phyloP scores from a whole-genome alignment of 306 rosid species.

The Sechiopsis laciniata region DNA sequence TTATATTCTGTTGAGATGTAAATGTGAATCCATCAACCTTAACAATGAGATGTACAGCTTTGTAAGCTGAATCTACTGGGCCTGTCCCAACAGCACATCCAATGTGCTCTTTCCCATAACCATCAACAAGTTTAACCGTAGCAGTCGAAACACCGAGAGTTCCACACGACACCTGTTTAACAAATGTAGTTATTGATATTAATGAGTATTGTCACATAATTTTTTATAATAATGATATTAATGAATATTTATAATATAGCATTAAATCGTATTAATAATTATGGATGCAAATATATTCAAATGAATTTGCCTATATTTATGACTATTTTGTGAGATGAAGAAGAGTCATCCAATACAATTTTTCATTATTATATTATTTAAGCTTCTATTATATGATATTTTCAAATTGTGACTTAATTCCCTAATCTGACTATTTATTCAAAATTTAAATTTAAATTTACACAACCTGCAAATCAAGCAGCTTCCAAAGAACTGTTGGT shows the following conservation, averaged over 20 bases:
- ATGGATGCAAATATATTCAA: no score
- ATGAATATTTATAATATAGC: neutral
- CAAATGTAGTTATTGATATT: no score
- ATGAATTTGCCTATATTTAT: no score
- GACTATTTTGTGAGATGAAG: no score
- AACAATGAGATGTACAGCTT: conserved; percentile 74
- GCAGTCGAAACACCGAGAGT: conserved; percentile 86
- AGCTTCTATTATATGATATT: no score
- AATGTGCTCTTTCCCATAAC: conserved; percentile 48
- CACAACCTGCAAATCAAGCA: conserved; percentile 71
- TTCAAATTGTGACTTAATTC: no score
- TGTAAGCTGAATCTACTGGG: conserved; percentile 98
- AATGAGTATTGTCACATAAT: no score
- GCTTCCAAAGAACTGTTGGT: conserved; percentile 80
- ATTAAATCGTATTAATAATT: no score
- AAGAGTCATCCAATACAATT: no score
- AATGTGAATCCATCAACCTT: conserved; percentile 46
- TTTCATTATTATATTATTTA: no score
- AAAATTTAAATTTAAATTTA: neutral
- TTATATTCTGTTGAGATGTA: no score
- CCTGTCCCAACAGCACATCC: conserved; percentile 92
- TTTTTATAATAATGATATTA: no score
- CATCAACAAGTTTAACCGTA: conserved; percentile 62
- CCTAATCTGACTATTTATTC: neutral
- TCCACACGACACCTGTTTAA: conserved; percentile 80